Conservation (phyloP, 371 early-diverging fungal genomes). For the Thermomucor indicae-seudaticae region DNA sequence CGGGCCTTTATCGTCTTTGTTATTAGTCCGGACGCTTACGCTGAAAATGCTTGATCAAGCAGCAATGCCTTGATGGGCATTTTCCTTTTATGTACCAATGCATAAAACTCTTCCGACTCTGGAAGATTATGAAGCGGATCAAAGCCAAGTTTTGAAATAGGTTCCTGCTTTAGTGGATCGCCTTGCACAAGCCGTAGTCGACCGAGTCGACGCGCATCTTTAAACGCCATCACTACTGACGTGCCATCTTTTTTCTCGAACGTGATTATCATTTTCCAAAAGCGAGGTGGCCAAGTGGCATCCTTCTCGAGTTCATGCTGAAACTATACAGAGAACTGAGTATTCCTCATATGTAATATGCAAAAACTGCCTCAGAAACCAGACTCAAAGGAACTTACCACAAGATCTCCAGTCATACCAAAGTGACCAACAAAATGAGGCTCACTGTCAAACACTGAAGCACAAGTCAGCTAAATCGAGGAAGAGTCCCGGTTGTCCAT, state of each 20-base stretch:
- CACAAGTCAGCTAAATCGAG: neutral
- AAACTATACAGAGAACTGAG: neutral
- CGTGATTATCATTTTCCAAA: neutral
- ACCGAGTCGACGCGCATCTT: no score
- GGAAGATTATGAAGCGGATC: no score
- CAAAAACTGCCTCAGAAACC: neutral
- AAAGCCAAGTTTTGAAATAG: no score
- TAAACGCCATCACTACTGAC: no score
- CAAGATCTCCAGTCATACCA: neutral
- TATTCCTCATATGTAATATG: neutral
- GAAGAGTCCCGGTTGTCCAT: neutral
- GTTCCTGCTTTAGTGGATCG: no score
- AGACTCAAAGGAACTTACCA: no score
- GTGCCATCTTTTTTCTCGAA: neutral
- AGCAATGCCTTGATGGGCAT: no score
- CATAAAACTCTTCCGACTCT: no score
- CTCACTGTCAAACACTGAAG: neutral
- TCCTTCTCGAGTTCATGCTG: neutral
- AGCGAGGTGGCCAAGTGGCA: slow-evolving; percentile 2
- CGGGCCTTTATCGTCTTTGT: neutral
- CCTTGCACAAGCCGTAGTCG: no score
- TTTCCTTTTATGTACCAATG: no score
- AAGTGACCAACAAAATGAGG: neutral
- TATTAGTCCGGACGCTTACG: no score
- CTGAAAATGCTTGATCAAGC: no score